These are phyloP conservation scores for Gentiana dahurica DNA, from an alignment of 257 asterid species.

Conservation along the genomic window DNA sequence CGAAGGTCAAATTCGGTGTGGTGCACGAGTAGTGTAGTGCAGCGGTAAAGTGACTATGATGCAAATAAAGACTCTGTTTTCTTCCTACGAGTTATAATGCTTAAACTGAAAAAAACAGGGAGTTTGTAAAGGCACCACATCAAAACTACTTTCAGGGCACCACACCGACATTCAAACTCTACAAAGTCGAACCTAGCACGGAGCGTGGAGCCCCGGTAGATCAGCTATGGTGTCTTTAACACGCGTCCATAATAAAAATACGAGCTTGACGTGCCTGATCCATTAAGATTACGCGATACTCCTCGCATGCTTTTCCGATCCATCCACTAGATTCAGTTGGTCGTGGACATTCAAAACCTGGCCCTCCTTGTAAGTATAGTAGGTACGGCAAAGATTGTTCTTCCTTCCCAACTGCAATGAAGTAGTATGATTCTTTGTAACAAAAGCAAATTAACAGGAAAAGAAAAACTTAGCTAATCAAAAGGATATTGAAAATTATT, in stretches of 20 bases:
- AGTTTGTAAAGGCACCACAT: no score
- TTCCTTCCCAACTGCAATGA: conserved; percentile 81
- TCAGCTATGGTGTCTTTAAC: no score
- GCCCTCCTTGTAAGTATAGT: conserved; percentile 90
- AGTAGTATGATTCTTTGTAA: no score
- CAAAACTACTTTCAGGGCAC: no score
- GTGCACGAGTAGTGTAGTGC: no score
- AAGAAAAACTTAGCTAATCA: neutral
- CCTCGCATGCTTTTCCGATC: conserved; percentile 90
- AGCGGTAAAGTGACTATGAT: no score
- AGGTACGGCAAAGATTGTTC: conserved; percentile 66
- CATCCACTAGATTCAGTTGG: conserved; percentile 93
- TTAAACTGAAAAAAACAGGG: neutral
- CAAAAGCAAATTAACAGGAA: neutral
- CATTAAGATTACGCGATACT: conserved; percentile 73
- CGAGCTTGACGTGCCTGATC: conserved; percentile 65
- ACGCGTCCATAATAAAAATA: neutral
- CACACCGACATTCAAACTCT: no score
- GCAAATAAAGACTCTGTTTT: no score
- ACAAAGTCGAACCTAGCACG: no score
- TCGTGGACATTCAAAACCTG: conserved; percentile 79
- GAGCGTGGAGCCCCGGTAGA: no score
- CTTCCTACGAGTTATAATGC: neutral
- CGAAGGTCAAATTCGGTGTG: no score
- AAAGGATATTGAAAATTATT: no score